phyloP scores from a whole-genome alignment of 2,329 filamentous ascomycete species.

The Alternaria metachromatica region DNA sequence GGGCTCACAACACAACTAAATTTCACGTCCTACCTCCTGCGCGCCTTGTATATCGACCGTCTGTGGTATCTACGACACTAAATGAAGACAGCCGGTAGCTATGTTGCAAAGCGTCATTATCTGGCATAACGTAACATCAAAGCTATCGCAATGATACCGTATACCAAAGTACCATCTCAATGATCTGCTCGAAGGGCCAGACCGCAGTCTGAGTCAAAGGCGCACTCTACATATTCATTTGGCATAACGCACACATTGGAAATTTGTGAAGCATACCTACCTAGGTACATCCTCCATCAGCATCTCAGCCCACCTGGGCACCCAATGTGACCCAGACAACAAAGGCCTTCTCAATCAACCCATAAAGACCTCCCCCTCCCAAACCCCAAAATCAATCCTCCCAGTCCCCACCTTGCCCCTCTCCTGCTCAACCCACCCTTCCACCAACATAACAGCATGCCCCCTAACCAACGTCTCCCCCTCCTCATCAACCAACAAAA shows the following conservation, averaged over 20 bases:
- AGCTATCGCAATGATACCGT: no score
- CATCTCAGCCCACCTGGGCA: neutral
- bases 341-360: neutral
- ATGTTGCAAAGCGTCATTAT: neutral
- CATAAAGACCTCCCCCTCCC: conserved; percentile 7
- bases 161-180: no score
- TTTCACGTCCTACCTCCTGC: neutral
- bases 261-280: neutral
- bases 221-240: no score
- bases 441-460: conserved; percentile 5
- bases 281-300: neutral
- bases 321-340: neutral
- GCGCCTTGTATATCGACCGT: neutral
- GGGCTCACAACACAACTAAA: neutral
- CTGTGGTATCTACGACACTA: neutral
- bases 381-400: neutral
- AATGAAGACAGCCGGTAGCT: neutral
- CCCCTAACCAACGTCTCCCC: neutral
- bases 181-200: no score
- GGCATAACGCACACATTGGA: neutral
- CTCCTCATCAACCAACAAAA: conserved; percentile 9
- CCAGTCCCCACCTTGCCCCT: neutral
- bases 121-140: no score
- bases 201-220: no score
- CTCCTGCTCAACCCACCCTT: conserved; percentile 1